Conservation (phyloP, 768 basidiomycete species). For the Panellus pusillus region DNA sequence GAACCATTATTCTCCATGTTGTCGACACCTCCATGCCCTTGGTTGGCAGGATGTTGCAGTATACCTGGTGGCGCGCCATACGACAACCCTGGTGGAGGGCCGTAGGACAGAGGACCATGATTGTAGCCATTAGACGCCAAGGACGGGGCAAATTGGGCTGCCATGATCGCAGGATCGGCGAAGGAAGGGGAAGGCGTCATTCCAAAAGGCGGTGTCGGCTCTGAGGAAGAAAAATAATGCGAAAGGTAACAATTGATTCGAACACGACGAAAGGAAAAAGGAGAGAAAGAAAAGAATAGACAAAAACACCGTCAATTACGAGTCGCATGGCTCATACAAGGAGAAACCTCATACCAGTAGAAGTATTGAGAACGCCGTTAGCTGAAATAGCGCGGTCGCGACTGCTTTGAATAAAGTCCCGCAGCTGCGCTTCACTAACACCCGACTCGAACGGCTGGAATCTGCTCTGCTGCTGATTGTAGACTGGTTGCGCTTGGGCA, state of each 20-base stretch:
- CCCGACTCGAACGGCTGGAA: slow-evolving; percentile 58
- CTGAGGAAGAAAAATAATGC: slow-evolving; percentile 29
- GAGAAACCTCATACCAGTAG: slow-evolving; percentile 51
- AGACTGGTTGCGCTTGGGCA: slow-evolving; percentile 40
- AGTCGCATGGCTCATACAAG: slow-evolving; percentile 35
- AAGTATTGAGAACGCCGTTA: slow-evolving; percentile 29
- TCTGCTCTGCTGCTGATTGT: slow-evolving; percentile 37
- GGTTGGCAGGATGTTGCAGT: slow-evolving; percentile 25
- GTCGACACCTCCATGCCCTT: slow-evolving; percentile 26
- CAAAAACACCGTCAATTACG: slow-evolving; percentile 33
- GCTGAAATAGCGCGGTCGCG: slow-evolving; percentile 49
- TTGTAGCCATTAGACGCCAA: slow-evolving; percentile 32
- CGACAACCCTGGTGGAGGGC: slow-evolving; percentile 70
- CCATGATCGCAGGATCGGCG: slow-evolving; percentile 80
- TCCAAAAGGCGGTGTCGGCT: slow-evolving; percentile 34
- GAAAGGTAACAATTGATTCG: slow-evolving; percentile 25
- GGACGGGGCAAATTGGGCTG: slow-evolving; percentile 58
- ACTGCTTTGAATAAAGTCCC: slow-evolving; percentile 74
- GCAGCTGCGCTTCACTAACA: slow-evolving; percentile 74
- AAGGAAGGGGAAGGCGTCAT: slow-evolving; percentile 47
- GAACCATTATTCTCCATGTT: slow-evolving; percentile 37
- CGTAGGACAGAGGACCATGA: slow-evolving; percentile 38
- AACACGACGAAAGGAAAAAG: slow-evolving; percentile 27
- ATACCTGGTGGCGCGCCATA: slow-evolving; percentile 37
- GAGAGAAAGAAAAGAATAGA: slow-evolving; percentile 16